Conservation (phyloP, 345 rosid genomes). For the Schrenkiella parvula region DNA sequence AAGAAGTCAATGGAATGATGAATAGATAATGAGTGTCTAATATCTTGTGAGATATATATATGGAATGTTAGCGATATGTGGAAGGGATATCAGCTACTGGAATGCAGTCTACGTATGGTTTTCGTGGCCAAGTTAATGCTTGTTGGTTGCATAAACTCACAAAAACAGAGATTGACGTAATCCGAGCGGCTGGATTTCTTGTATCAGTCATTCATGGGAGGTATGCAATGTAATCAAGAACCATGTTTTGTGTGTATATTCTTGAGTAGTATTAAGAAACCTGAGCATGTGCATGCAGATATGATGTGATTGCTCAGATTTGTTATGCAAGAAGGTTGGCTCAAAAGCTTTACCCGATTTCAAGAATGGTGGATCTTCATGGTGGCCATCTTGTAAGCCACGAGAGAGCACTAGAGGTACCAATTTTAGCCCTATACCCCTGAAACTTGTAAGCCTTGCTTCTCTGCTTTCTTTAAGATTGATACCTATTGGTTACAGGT, state of each 20-base stretch:
- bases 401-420: conserved; percentile 85
- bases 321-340: conserved; percentile 78
- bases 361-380: conserved; percentile 30
- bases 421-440: background rate
- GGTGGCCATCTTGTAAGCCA: conserved; percentile 73
- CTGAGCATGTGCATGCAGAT: conserved; percentile 39
- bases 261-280: background rate
- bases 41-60: background rate
- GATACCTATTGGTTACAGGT: background rate
- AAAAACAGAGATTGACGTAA: conserved; percentile 48
- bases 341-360: conserved; percentile 63
- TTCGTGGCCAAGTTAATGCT: conserved; percentile 89
- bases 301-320: conserved; percentile 88
- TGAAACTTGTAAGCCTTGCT: background rate
- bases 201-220: conserved; percentile 93
- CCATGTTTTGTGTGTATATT: background rate
- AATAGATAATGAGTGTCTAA: background rate
- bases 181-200: conserved; percentile 69
- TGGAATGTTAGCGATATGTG: conserved; percentile 67
- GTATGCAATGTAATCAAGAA: conserved; percentile 33
- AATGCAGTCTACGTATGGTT: conserved; percentile 76
- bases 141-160: conserved; percentile 92
- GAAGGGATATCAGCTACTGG: conserved; percentile 87
- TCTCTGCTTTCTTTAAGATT: background rate
- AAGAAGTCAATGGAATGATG: background rate